Evolutionary conservation across 2,329 filamentous ascomycete species (phyloP).

Genomic region (Calycina marina): DNA sequence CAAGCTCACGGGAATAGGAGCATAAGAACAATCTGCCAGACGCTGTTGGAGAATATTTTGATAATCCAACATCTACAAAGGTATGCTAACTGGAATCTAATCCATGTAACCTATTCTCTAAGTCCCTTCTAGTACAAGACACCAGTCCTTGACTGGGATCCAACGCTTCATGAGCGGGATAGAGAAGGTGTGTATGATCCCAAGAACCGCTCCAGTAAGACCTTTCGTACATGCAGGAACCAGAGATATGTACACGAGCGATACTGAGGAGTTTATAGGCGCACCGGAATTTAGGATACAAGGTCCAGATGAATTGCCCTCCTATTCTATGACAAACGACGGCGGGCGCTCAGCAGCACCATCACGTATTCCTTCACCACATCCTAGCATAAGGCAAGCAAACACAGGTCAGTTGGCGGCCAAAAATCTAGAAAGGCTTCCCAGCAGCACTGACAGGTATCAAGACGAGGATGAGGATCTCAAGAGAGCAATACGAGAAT

Average conservation of each 20-base stretch:
- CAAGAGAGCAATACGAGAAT: too few relatives aligned
- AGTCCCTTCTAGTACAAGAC: constrained; percentile 25
- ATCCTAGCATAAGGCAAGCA: too few relatives aligned
- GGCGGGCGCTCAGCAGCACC: neutral
- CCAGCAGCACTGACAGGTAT: too few relatives aligned
- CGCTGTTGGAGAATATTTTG: constrained; percentile 38
- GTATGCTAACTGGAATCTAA: constrained; percentile 2
- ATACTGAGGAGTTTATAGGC: too few relatives aligned
- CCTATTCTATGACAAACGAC: constrained; percentile 2
- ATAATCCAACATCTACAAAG: constrained; percentile 24
- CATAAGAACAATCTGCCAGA: constrained; percentile 32
- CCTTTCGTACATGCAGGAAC: too few relatives aligned
- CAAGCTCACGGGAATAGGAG: constrained; percentile 21
- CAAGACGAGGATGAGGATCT: too few relatives aligned
- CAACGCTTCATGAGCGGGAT: constrained; percentile 17
- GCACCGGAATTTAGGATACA: constrained; percentile 5
- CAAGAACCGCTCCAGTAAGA: too few relatives aligned
- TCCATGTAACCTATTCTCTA: constrained; percentile 1
- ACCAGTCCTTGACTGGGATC: neutral
- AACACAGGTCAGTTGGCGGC: too few relatives aligned
- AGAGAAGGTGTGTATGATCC: constrained; percentile 36
- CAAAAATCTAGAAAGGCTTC: too few relatives aligned
- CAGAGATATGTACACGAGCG: too few relatives aligned
- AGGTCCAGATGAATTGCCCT: constrained; percentile 5
- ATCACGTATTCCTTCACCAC: too few relatives aligned